Evolutionary conservation across 2,329 filamentous ascomycete species (phyloP).

Genomic region (Exserohilum turcica): DNA sequence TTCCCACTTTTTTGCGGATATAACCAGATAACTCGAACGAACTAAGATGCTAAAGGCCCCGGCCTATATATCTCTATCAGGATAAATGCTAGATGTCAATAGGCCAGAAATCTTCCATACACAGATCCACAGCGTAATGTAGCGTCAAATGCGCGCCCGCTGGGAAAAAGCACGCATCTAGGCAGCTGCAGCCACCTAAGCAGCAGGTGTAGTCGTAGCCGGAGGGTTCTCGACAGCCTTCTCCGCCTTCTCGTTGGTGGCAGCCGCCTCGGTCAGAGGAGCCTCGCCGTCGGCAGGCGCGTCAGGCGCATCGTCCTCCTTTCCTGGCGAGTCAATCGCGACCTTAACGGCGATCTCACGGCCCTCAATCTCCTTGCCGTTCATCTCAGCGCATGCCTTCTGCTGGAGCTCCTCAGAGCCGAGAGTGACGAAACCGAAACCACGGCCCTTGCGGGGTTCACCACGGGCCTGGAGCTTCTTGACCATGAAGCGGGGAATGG

Average conservation of each 20-base stretch:
- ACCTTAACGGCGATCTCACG: conserved; percentile 99
- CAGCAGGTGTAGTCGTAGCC: conserved; percentile 37
- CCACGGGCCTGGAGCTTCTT: conserved; percentile 99
- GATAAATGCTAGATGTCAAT: conserved; percentile 37
- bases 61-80: conserved; percentile 39
- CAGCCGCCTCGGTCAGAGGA: conserved; percentile 39
- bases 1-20: conserved; percentile 41
- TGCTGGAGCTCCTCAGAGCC: conserved; percentile 94
- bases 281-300: conserved; percentile 48
- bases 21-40: conserved; percentile 32
- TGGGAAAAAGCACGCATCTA: conserved; percentile 18
- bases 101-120: conserved; percentile 26
- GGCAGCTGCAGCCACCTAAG: conserved; percentile 39
- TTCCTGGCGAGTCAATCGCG: conserved; percentile 98
- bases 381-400: conserved; percentile 98
- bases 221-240: conserved; percentile 30
- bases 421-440: conserved; percentile 97
- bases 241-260: conserved; percentile 25
- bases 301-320: conserved; percentile 80
- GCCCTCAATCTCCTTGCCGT: conserved; percentile 98
- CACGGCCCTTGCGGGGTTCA: conserved; percentile 97
- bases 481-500: conserved; percentile 99
- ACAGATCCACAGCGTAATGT: conserved; percentile 33
- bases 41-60: conserved; percentile 36
- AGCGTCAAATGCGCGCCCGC: conserved; percentile 23